Base-by-base conservation (phyloP, 495 filamentous ascomycete species). In the Podospora anserina region DNA sequence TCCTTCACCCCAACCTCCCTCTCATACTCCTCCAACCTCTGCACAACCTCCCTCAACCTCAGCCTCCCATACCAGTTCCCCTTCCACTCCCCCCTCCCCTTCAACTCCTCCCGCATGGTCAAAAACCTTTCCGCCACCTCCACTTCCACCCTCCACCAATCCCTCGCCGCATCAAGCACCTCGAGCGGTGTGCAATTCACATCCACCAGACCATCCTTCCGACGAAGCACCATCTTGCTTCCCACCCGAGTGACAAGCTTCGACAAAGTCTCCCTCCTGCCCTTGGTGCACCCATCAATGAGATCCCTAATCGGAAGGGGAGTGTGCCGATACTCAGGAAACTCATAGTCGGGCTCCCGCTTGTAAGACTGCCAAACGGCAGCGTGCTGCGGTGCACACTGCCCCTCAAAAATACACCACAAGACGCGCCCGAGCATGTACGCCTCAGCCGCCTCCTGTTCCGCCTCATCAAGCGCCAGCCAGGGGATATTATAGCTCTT, bases 371-470 rank as follows among this genome's bases (percentile, higher is more conserved):
- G 80, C 82, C 83, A 84, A 0, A 83, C 76, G 4, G 82, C 81
- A 2, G 78, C 78, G 58, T 72, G 76, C 68, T 84, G 78, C 11
- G 82, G 82, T 0, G 77, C 78, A 65, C 81, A 79, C 67, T 81
- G 78, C 4, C 81, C 81, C 70, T 86, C 83, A 63, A 84, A 86
- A 16, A 86, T 79, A 70, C 83, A 86, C 83, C 83, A 86, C 34
- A 86, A 72, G 6, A 83, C 72, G 3, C 80, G 75, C 1, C 81
- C 83, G 32, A 86, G 79, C 82, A 85, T 84, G 68, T 84, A 86
- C 7, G 84, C 83, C 65, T 81, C 78, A 23, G 79, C 80, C 0
- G 82, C 76, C 64, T 86, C 83, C 68, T 81, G 80, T 71, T 85
- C 83, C 11, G 56, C 53, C 15, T 75, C 69, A 30, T 76, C 77